Evolutionary conservation across 148 eudicot species (phyloP).

Genomic region (Vaccinium darrowii): DNA sequence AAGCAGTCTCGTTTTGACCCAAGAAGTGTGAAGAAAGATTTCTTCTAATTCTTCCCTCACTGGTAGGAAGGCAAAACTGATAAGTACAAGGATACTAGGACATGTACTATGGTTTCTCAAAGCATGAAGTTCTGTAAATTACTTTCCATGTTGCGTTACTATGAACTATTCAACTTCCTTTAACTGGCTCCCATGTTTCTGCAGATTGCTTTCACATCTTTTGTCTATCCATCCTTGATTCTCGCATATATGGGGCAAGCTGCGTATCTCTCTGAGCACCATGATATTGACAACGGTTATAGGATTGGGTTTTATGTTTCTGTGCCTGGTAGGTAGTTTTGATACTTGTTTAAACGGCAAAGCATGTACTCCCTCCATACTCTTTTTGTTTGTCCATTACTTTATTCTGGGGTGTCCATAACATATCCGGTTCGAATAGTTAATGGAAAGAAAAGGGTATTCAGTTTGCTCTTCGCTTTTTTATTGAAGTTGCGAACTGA

Average conservation of each 20-base stretch:
- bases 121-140: slow-evolving; percentile 3
- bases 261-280: slow-evolving; percentile 87
- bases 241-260: slow-evolving; percentile 99
- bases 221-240: slow-evolving; percentile 87
- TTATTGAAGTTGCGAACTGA: not conserved
- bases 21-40: not conserved
- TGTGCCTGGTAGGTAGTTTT: slow-evolving; percentile 65
- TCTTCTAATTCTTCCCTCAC: not conserved
- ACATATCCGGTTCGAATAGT: not conserved
- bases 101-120: not conserved
- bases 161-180: not conserved
- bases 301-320: slow-evolving; percentile 88
- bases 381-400: not conserved
- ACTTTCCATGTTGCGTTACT: not conserved
- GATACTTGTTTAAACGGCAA: not conserved
- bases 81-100: not conserved
- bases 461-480: not conserved
- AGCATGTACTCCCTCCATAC: not conserved
- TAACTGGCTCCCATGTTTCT: slow-evolving; percentile 3
- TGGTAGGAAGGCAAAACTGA: not conserved
- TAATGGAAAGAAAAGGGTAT: not conserved
- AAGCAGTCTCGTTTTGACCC: not conserved
- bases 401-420: not conserved
- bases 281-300: slow-evolving; percentile 43
- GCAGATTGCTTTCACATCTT: slow-evolving; percentile 78